Base-by-base conservation (phyloP, 176 grass and related monocot species). In the Saccharum spontaneum region DNA sequence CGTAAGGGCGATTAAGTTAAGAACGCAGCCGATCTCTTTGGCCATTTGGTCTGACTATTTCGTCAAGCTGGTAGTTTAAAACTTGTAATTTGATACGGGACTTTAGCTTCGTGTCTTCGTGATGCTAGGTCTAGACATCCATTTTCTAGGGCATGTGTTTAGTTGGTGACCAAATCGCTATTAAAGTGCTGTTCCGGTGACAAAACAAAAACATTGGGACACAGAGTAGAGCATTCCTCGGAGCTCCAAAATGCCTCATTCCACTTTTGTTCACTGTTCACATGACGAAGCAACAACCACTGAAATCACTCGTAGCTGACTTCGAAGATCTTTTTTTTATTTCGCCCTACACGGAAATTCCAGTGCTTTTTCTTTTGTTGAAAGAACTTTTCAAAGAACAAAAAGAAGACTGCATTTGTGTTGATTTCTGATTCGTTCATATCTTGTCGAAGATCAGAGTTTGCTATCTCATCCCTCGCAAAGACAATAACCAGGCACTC, bases 81-180 rank as follows among this genome's bases (percentile, higher is more conserved):
- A 74, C 30, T n/a, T 76, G 0, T 12, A 36, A 36, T 41, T 85
- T 41, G 20, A 60, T 41, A 36, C 67, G 11, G 64, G 3, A 75
- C 59, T 70, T 71, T n/a, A 10, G 37, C 6, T 24, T 71, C 24
- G 5, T 46, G 9, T n/a, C n/a, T n/a, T n/a, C n/a, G n/a, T n/a
- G n/a, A 12, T 78, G 10, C 7, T 64, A 67, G 18, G 11, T 77
- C 36, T 43, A 57, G 45, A 39, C 3, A 54, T 3, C 34, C 8
- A 23, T 55, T 30, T 50, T 55, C 18, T 81, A 40, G 59, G 41
- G 70, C 40, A 23, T 54, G 20, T 23, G 73, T 77, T 43, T 3
- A 76, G 73, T 68, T 85, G 83, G 62, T 85, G 33, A 85, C 82
- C 73, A 57, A 54, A 54, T 50, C 43, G 17, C 7, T 10, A 31